Conservation (phyloP, 441 rosid species). For the Gossypium gossypioides region DNA sequence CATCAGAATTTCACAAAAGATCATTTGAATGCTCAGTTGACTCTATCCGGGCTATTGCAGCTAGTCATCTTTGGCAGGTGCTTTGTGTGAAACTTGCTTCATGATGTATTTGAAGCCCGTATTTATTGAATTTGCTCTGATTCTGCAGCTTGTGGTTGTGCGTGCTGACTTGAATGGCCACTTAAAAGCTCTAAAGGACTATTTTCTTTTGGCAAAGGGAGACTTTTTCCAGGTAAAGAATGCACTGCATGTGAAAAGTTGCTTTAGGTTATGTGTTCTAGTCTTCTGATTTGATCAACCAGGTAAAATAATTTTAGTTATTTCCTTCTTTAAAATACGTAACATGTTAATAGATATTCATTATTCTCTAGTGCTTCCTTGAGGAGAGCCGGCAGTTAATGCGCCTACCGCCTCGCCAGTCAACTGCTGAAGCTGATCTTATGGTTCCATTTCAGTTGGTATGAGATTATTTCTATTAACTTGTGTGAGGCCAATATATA, state of each 20-base stretch:
- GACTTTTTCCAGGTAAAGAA: constrained; percentile 87
- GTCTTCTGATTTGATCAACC: not conserved
- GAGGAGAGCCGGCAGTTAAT: constrained; percentile 93
- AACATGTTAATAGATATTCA: constrained; percentile 1
- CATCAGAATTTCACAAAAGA: constrained; percentile 89
- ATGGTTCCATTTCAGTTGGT: constrained; percentile 94
- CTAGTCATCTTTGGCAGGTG: constrained; percentile 99
- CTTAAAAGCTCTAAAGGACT: constrained; percentile 88
- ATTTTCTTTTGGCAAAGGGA: constrained; percentile 92
- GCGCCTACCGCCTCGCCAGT: constrained; percentile 95
- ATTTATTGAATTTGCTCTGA: constrained; percentile 16
- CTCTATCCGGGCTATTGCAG: constrained; percentile 85
- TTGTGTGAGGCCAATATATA: not conserved
- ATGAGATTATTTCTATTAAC: constrained; percentile 19
- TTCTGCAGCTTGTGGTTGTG: constrained; percentile 81
- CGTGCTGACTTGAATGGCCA: constrained; percentile 92
- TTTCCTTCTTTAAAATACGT: constrained; percentile 1
- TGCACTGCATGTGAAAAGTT: not conserved
- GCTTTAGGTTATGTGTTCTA: not conserved
- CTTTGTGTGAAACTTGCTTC: constrained; percentile 12
- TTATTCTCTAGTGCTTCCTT: constrained; percentile 68
- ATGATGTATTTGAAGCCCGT: constrained; percentile 8
- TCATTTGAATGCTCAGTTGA: constrained; percentile 78
- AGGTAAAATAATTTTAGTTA: not conserved
- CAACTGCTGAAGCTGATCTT: constrained; percentile 96